Evolutionary conservation across 2,329 filamentous ascomycete species (phyloP).

Genomic region (Fusarium sp.): DNA sequence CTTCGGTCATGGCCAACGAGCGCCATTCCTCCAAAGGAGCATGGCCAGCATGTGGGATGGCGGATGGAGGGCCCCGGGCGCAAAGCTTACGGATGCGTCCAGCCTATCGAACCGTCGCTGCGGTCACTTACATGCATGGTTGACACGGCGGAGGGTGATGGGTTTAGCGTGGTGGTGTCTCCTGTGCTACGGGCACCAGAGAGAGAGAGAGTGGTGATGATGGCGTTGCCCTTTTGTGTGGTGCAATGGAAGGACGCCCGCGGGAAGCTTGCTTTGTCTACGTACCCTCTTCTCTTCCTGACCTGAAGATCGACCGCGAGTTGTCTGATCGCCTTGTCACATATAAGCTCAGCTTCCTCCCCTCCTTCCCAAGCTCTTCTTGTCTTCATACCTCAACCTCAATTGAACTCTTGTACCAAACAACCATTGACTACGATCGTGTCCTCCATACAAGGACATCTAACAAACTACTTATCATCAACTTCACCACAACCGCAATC

Average conservation of each 20-base stretch:
- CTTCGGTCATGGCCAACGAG: slow-evolving; percentile 32
- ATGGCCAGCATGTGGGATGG: slow-evolving; percentile 32
- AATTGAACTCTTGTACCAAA: neutral
- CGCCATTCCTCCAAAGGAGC: slow-evolving; percentile 26
- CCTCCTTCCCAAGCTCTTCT: neutral
- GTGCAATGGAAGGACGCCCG: slow-evolving; percentile 3
- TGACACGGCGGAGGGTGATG: neutral
- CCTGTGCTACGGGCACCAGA: neutral
- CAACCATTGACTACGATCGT: neutral
- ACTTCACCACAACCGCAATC: slow-evolving; percentile 19
- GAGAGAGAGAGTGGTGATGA: slow-evolving; percentile 25
- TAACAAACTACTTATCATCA: neutral
- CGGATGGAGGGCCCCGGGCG: slow-evolving; percentile 13
- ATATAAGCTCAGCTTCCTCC: slow-evolving; percentile 30
- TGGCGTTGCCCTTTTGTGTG: slow-evolving; percentile 23
- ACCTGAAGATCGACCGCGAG: slow-evolving; percentile 22
- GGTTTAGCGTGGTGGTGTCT: neutral
- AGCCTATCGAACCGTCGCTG: slow-evolving; percentile 20
- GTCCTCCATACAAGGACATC: slow-evolving; percentile 1
- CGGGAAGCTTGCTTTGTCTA: neutral
- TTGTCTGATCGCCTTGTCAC: slow-evolving; percentile 3
- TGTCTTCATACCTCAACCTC: neutral
- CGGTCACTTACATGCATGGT: slow-evolving; percentile 7
- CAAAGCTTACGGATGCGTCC: slow-evolving; percentile 28
- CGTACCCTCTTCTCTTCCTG: neutral